Evolutionary conservation across 2,329 filamentous ascomycete species (phyloP), one percentile per base, ranked within the genome.

Genomic region (Biscogniauxia marginata): DNA sequence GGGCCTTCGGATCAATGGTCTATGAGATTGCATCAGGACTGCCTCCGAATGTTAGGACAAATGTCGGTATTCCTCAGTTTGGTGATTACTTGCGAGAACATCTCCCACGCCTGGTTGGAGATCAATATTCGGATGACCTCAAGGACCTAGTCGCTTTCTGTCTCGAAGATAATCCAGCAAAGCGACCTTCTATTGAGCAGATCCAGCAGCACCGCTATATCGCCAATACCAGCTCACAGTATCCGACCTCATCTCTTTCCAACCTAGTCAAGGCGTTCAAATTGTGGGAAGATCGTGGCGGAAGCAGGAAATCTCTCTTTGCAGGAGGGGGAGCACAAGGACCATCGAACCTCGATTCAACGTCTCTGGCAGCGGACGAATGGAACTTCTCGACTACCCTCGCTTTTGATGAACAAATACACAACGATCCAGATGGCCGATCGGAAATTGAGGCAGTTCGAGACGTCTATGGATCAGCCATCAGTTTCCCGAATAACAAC

Each of bases 1-100:
- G 91, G 90, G 89, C 90, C 2, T 92, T 91, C 69, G 91, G 90
- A 1, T 89, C 89, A 59, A 89, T 92, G 71, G 79, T 91, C 1
- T 91, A 85, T 65, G 90, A 95, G 71, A 90, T 93, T 71, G 89
- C 90, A 1, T 91, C 88, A 3, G 90, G 90, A 1, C 76, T 87
- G 18, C 89, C 90, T 2, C 90, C 90, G 0, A 89, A 89, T 62
- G 85, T 84, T 45, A 77, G 77, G 46, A 78, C 84, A 48, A 83
- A 77, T 58, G 77, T 78, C 62, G 77, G 79, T 47, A 71, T 80
- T 34, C 75, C 79, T 7, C 77, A 81, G 63, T 78, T 83, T 45
- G 82, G 82, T 23, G 80, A 75, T 50, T 80, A 84, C 62, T 74
- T 88, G 43, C 83, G 84, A 64, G 77, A 82, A 25, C 80, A 86